A percentile compares a stretch with the other conserved stretches of the same genome.
phyloP scores from a whole-genome alignment of 2,329 filamentous ascomycete species.

The Fusarium poae region DNA sequence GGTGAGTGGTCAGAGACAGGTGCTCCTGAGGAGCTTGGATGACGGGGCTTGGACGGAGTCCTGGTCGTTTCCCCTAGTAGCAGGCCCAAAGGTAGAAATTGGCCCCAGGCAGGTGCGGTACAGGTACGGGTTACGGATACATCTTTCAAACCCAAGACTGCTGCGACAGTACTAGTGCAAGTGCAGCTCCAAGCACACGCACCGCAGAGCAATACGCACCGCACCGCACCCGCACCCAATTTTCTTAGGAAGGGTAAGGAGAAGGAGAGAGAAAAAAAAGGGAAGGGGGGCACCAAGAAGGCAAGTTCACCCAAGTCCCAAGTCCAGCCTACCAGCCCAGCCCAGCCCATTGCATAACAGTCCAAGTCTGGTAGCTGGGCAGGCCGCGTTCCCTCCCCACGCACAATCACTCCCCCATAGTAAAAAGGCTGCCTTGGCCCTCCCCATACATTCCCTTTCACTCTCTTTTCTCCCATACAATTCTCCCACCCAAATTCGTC shows the following conservation, averaged over 20 bases:
- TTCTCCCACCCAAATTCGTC: constrained; percentile 65
- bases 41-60: constrained; percentile 43
- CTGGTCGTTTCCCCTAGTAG: constrained; percentile 37
- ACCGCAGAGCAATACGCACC: constrained; percentile 24
- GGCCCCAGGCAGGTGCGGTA: constrained; percentile 39
- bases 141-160: constrained; percentile 10
- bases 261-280: not conserved
- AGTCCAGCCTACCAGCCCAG: constrained; percentile 25
- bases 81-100: constrained; percentile 32
- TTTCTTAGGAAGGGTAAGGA: constrained; percentile 25
- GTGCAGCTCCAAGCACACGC: constrained; percentile 34
- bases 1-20: constrained; percentile 44
- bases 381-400: constrained; percentile 54
- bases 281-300: constrained; percentile 41
- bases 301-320: constrained; percentile 38
- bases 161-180: constrained; percentile 46
- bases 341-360: constrained; percentile 43
- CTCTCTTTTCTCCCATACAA: constrained; percentile 73
- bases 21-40: constrained; percentile 43
- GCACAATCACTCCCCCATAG: constrained; percentile 73
- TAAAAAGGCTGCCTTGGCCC: constrained; percentile 72
- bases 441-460: constrained; percentile 66
- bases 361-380: constrained; percentile 48
- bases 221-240: constrained; percentile 46
- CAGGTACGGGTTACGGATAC: constrained; percentile 32